Conservation (phyloP, 164 flowering plant species). For the Tetrastigma voinierianum region DNA sequence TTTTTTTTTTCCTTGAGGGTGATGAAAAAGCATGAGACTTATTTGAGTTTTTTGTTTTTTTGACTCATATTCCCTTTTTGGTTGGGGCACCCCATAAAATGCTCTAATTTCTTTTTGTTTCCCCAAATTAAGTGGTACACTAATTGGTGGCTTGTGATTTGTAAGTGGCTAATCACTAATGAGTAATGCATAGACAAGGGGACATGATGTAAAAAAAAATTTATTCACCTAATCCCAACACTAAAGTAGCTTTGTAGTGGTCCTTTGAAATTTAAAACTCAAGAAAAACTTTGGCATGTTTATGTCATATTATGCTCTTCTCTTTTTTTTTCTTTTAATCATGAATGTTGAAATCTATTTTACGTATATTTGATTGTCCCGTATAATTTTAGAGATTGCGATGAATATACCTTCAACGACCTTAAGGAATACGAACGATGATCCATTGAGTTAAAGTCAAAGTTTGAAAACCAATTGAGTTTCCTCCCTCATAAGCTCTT, state of each 20-base stretch:
- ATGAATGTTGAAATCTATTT: too few relatives aligned
- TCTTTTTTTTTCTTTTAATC: too few relatives aligned
- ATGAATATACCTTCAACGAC: too few relatives aligned
- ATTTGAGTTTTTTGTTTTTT: constrained; percentile 4
- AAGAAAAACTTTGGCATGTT: neutral
- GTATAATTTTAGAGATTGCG: too few relatives aligned
- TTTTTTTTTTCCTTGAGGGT: neutral
- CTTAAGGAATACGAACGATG: too few relatives aligned
- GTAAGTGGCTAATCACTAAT: neutral
- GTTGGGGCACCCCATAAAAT: neutral
- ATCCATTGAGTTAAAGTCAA: too few relatives aligned
- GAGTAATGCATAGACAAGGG: neutral
- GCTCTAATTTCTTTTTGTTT: neutral
- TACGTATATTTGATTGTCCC: too few relatives aligned
- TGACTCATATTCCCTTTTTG: neutral
- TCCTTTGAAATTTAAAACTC: constrained; percentile 1
- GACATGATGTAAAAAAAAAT: neutral
- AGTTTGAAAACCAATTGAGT: too few relatives aligned
- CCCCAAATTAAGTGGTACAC: neutral
- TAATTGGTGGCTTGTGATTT: constrained; percentile 1
- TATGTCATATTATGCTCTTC: too few relatives aligned
- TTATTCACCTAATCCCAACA: neutral
- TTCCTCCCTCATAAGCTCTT: too few relatives aligned
- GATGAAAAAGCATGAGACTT: constrained; percentile 3
- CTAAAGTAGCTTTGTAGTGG: constrained; percentile 2